Evolutionary conservation across 805 yeast species (phyloP).

Genomic region (Lipomyces yamadae): DNA sequence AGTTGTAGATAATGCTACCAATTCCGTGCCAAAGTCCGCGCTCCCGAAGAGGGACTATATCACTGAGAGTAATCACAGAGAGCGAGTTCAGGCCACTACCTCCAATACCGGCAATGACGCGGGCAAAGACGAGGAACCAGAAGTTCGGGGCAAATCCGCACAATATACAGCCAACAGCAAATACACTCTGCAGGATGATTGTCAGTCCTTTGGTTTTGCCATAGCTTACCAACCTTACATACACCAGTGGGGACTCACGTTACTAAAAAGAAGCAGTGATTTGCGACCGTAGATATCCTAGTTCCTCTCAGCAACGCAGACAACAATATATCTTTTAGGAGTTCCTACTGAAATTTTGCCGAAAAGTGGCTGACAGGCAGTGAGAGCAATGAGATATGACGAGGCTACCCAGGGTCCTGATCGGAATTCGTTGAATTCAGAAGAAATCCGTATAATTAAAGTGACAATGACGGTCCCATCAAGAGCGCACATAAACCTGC

Average conservation of each 20-base stretch:
- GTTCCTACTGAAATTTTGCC: constrained; percentile 55
- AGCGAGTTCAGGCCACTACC: constrained; percentile 87
- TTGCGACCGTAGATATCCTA: constrained; percentile 37
- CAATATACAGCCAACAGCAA: constrained; percentile 51
- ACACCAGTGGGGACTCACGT: constrained; percentile 12
- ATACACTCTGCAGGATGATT: constrained; percentile 48
- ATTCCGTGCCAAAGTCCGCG: constrained; percentile 85
- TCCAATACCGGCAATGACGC: constrained; percentile 86
- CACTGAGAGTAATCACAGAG: constrained; percentile 76
- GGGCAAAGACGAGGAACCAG: constrained; percentile 46
- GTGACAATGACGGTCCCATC: constrained; percentile 63
- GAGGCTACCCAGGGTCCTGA: constrained; percentile 75
- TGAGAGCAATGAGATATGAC: constrained; percentile 67
- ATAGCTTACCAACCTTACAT: constrained; percentile 42
- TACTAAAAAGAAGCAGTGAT: constrained; percentile 26
- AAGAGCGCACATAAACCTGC: constrained; percentile 55
- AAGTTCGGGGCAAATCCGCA: constrained; percentile 51
- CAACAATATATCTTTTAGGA: not conserved
- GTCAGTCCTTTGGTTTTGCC: constrained; percentile 47
- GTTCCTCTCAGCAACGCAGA: no score
- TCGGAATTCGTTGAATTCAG: constrained; percentile 59
- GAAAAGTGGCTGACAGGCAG: constrained; percentile 77
- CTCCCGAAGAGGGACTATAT: constrained; percentile 72
- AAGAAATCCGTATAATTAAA: constrained; percentile 58
- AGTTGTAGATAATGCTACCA: constrained; percentile 73